Percentiles rank a stretch among this genome's conserved stretches.
phyloP scores from a whole-genome alignment of 2,329 filamentous ascomycete genomes.

The Nigrospora sphaerica region DNA sequence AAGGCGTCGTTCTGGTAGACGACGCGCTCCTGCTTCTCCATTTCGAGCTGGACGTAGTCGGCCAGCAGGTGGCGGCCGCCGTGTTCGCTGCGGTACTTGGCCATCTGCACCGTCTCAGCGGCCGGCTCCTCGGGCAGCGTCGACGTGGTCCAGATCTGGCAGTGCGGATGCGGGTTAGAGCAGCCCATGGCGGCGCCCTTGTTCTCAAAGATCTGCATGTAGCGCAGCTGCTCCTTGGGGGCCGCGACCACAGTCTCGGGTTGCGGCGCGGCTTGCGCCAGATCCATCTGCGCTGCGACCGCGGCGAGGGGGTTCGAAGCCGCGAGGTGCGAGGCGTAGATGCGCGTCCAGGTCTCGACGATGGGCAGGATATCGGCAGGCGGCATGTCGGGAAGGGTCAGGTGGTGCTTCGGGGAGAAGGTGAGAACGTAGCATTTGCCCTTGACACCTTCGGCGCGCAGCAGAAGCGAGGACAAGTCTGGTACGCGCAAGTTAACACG shows the following conservation, averaged over 20 bases:
- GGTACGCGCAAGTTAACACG: neutral
- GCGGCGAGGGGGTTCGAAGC: conserved; percentile 57
- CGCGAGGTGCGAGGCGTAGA: conserved; percentile 78
- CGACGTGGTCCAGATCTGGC: conserved; percentile 93
- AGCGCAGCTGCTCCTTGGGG: conserved; percentile 74
- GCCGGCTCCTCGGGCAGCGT: conserved; percentile 83
- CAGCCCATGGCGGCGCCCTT: conserved; percentile 98
- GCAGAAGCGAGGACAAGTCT: conserved; percentile 69
- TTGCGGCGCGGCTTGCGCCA: conserved; percentile 28
- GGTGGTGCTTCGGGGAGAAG: conserved; percentile 83
- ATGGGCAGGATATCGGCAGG: conserved; percentile 72
- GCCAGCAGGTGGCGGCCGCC: conserved; percentile 68
- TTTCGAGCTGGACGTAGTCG: conserved; percentile 82
- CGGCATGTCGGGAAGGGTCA: conserved; percentile 86
- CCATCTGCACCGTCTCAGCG: conserved; percentile 70
- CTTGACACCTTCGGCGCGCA: conserved; percentile 79
- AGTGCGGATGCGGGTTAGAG: conserved; percentile 96
- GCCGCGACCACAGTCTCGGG: conserved; percentile 30
- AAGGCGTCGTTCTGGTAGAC: conserved; percentile 85
- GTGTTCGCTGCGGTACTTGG: conserved; percentile 69
- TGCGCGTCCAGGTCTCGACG: conserved; percentile 82
- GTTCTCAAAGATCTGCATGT: conserved; percentile 99
- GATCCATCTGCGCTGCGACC: conserved; percentile 28
- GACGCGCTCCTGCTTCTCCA: conserved; percentile 73
- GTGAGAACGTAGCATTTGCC: conserved; percentile 97